Base-by-base conservation (phyloP, 768 basidiomycete genomes). In the Sistotremastrum suecicum region DNA sequence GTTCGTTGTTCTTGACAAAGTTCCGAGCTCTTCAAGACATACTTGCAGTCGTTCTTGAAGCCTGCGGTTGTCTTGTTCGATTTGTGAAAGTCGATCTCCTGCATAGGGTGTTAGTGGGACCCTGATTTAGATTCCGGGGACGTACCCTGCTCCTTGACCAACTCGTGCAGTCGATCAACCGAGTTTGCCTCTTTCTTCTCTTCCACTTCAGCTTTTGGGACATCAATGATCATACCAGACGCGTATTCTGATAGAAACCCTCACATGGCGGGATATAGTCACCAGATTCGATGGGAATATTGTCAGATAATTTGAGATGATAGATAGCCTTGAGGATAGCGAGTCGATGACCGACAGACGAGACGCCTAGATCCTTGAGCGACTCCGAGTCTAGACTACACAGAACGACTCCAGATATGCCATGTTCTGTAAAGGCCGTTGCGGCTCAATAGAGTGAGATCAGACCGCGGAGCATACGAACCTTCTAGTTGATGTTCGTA, bases 291-390 rank as follows among this genome's bases (percentile, higher is more conserved):
- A 92, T 78, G 35, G 84, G 78, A 43, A 99, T 69, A 50, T 78
- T 78, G 56, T 92, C 74, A 1, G 78, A 77, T 43, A 91, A 64
- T 68, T 99, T 99, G 55, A 87, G 67, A 44, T 78, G 77, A 66
- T 95, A 98, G 47, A 97, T 79, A 41, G 84, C 82, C 62, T 90
- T 92, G 60, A 98, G 78, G 51, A 98, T 89, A 39, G 85, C 71
- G 34, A 99, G 66, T 46, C 95, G 72, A 63, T 97, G 92, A 20
- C 95, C 95, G 51, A 98, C 76, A 34, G 84, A 87, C n/a, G 74
- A 58, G 38, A 99, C 74, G 5, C 95, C 95, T 46, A 97, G 67
- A 38, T 84, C 80, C 62, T 85, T 87, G 52, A 99, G 75, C 1
- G 76, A 64, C 28, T 91, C 85, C n/a, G 78, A 71, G 59, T 90